These are phyloP conservation scores for Macroventuria anomochaeta DNA, from an alignment of 2,329 filamentous ascomycete genomes.

Conservation along the genomic window DNA sequence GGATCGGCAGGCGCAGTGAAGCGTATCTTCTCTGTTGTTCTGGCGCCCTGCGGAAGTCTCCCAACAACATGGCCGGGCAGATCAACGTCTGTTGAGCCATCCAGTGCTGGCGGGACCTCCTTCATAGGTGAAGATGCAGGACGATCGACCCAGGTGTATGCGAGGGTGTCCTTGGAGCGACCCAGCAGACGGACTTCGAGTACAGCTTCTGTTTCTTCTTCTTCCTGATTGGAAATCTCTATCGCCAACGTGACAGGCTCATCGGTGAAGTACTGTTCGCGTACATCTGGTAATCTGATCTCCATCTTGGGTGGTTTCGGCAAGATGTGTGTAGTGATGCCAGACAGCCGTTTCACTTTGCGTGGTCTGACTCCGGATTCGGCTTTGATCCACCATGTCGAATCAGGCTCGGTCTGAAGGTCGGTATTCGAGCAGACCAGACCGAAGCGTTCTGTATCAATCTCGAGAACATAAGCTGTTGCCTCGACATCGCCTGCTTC, in stretches of 20 bases:
- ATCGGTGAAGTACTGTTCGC: slow-evolving; percentile 82
- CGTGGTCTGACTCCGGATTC: slow-evolving; percentile 33
- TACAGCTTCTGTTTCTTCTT: slow-evolving; percentile 74
- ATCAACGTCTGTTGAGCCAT: slow-evolving; percentile 34
- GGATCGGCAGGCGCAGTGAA: slow-evolving; percentile 53
- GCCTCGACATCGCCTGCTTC: slow-evolving; percentile 81
- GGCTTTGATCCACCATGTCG: slow-evolving; percentile 46
- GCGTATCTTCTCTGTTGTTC: slow-evolving; percentile 44
- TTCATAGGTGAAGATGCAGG: slow-evolving; percentile 43
- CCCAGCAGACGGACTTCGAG: slow-evolving; percentile 74
- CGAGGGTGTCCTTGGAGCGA: slow-evolving; percentile 54
- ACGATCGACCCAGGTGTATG: slow-evolving; percentile 56
- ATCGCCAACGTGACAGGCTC: slow-evolving; percentile 75
- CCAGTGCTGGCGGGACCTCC: slow-evolving; percentile 33
- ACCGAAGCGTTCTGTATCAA: slow-evolving; percentile 70
- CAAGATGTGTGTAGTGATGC: slow-evolving; percentile 71
- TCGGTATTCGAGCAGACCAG: slow-evolving; percentile 69
- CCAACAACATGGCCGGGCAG: slow-evolving; percentile 49
- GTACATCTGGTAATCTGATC: slow-evolving; percentile 67
- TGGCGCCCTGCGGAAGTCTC: slow-evolving; percentile 39
- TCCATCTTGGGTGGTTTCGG: slow-evolving; percentile 93
- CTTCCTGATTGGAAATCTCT: slow-evolving; percentile 80
- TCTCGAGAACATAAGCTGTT: slow-evolving; percentile 65
- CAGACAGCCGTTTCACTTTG: slow-evolving; percentile 41
- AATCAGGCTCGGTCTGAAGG: slow-evolving; percentile 33